These are phyloP conservation scores for Paulownia fortunei DNA, from an alignment of 257 asterid species.

Conservation along the genomic window DNA sequence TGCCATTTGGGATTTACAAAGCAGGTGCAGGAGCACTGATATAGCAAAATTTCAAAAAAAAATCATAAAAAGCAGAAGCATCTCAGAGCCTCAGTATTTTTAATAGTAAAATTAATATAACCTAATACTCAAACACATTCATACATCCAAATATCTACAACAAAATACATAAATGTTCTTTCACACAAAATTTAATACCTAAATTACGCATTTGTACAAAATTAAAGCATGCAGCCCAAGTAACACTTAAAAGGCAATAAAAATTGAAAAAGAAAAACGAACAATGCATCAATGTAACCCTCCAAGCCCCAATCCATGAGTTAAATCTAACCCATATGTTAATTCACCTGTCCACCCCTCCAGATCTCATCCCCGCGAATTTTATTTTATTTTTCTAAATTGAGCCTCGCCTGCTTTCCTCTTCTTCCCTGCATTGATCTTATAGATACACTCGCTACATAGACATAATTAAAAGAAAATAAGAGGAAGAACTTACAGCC, in stretches of 20 bases:
- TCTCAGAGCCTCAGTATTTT: neutral
- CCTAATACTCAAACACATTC: neutral
- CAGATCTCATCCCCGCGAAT: neutral
- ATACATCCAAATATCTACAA: too few species aligned
- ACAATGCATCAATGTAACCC: neutral
- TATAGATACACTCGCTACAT: neutral
- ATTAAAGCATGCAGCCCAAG: neutral
- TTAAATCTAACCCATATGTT: neutral
- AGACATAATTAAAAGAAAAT: neutral
- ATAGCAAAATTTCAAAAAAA: too few species aligned
- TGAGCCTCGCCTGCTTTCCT: neutral
- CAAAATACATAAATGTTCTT: neutral
- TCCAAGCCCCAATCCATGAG: neutral
- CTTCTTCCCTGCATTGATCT: neutral
- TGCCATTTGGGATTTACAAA: too few species aligned
- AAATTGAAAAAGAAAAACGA: neutral
- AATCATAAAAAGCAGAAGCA: neutral
- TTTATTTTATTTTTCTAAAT: neutral
- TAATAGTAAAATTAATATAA: neutral
- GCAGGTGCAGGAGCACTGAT: neutral
- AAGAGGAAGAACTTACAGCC: conserved; percentile 20
- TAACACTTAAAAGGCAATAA: too few species aligned
- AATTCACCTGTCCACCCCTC: neutral
- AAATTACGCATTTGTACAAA: neutral
- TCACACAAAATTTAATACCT: neutral